Evolutionary conservation across 148 eudicot species (phyloP).

Genomic region (Chenopodium quinoa): DNA sequence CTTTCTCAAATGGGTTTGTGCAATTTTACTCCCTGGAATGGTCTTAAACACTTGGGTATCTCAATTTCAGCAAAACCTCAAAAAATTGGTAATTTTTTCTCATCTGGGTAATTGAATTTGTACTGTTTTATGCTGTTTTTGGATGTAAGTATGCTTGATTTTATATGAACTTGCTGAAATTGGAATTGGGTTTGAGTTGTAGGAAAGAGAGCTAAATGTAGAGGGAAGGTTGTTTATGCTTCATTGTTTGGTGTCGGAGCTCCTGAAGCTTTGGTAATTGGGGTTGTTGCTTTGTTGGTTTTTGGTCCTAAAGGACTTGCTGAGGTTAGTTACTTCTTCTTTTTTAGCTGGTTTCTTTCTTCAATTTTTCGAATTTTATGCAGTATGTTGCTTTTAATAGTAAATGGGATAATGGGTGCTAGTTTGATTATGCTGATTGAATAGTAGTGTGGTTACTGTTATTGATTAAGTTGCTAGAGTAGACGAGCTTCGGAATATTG

Average conservation of each 20-base stretch:
- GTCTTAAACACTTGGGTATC: conserved; percentile 44
- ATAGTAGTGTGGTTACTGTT: not conserved
- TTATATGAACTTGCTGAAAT: conserved; percentile 1
- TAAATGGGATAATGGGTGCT: not conserved
- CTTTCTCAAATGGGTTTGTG: conserved; percentile 50
- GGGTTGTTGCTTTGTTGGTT: conserved; percentile 93
- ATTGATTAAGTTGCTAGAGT: not conserved
- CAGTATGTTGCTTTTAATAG: not conserved
- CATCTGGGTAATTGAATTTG: conserved; percentile 16
- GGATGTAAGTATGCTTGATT: not conserved
- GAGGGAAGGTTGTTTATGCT: conserved; percentile 67
- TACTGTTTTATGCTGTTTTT: not conserved
- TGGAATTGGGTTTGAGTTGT: conserved; percentile 16
- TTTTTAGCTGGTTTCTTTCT: not conserved
- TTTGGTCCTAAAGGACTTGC: conserved; percentile 99
- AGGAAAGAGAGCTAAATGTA: conserved; percentile 56
- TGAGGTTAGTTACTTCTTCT: conserved; percentile 50
- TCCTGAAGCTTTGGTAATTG: conserved; percentile 95
- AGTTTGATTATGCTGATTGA: not conserved
- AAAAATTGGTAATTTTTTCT: conserved; percentile 39
- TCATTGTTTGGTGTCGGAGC: conserved; percentile 98
- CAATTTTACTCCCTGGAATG: conserved; percentile 49
- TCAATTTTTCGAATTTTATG: not conserved
- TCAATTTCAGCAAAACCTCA: conserved; percentile 37
- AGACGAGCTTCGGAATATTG: not conserved